Base-by-base conservation (phyloP, 306 rosid species). In the Prunus dulcis region DNA sequence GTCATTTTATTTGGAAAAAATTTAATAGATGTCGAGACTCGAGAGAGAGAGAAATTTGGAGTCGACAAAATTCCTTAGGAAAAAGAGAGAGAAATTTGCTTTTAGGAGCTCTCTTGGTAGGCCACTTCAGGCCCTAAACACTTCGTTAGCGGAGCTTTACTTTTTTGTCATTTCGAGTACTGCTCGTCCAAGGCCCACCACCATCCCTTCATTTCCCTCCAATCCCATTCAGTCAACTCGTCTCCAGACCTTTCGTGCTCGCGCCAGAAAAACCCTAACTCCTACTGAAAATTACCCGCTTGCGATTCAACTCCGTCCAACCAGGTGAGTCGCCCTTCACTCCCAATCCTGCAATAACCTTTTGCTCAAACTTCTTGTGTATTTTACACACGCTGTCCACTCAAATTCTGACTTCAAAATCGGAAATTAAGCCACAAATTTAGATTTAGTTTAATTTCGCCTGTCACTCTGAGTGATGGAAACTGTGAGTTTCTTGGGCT, bases 191-290 rank as follows among this genome's bases (percentile, higher is more conserved):
- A 57, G 82, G 82, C 82, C 79, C 75, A 66, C 78, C 74, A 66
- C 64, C 34, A 10, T 9, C 62, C n/a, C 3, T 34, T 56, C 18
- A 30, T 64, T 80, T 74, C 79, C 80, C 80, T 75, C 84, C 84
- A 72, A 64, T 50, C 61, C 57, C 65, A 4, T 67, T 30, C 67
- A 9, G 76, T 74, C 17, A 6, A 73, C 71, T 66, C 75, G 62
- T 61, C 63, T 46, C 51, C 61, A 9, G 9, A 50, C 15, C 50
- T 38, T 62, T 68, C 71, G 52, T 34, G 47, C 25, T 74, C 53
- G 83, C 65, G 12, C 15, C 67, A 34, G 34, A 22, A 69, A 80
- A 80, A 80, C 80, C 84, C 84, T 80, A 80, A 61, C 45, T 68
- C 76, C 51, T 30, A 63, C 73, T 74, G 20, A 71, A 43, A 57